Percentiles rank a stretch among this genome's conserved stretches.
phyloP scores from a whole-genome alignment of 176 grass and related monocot genomes.

The Rhynchospora tenuis region DNA sequence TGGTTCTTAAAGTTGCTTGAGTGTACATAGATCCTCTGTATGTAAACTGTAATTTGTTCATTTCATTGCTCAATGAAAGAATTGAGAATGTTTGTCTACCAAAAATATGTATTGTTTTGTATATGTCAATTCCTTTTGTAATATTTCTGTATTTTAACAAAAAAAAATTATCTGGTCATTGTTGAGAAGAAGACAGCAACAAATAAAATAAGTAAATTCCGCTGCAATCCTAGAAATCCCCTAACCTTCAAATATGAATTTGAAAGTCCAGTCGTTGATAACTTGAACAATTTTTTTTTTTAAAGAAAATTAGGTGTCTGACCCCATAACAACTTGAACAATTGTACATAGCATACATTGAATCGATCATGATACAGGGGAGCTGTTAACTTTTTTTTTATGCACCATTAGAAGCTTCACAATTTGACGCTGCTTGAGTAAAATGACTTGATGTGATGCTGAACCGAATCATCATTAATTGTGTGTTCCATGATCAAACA shows the following conservation, averaged over 20 bases:
- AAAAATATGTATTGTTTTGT: constrained; percentile 10
- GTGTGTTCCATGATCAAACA: neutral
- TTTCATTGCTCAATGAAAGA: constrained; percentile 6
- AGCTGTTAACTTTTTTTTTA: too few species aligned
- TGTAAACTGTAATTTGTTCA: constrained; percentile 12
- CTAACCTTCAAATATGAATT: too few species aligned
- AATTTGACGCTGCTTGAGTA: neutral
- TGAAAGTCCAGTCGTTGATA: too few species aligned
- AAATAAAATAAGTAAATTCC: neutral
- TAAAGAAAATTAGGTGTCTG: too few species aligned
- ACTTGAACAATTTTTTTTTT: neutral
- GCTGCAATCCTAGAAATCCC: neutral
- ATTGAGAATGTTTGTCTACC: neutral
- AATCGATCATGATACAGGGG: neutral
- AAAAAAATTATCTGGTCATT: neutral
- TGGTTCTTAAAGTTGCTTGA: neutral
- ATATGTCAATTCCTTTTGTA: constrained; percentile 1
- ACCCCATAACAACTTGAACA: neutral
- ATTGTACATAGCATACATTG: neutral
- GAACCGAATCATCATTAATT: neutral
- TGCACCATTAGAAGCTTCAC: neutral
- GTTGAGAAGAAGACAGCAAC: neutral
- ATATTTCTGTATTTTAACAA: neutral
- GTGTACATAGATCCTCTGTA: constrained; percentile 9
- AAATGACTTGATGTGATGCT: neutral